Conservation (phyloP, 163 green algal species). For the Chloroidium sp. region DNA sequence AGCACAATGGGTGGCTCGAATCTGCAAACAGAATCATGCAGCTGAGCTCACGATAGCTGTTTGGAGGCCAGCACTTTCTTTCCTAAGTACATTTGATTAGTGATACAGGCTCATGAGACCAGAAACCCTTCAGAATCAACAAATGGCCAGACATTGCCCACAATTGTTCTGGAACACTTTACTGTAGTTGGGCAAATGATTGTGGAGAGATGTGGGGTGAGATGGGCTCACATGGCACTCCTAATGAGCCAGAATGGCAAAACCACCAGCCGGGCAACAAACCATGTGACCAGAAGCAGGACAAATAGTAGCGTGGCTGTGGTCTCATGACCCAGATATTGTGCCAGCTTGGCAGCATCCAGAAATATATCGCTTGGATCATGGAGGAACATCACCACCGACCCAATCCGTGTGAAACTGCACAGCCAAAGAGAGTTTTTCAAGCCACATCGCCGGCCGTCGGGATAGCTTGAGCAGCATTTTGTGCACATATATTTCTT, state of each 20-base stretch:
- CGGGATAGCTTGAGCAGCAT: not conserved
- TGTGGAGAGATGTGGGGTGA: not conserved
- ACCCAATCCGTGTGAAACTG: conserved; percentile 61
- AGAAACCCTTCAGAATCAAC: not conserved
- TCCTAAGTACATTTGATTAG: too few species aligned
- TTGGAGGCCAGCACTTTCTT: not conserved
- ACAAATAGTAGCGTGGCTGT: conserved; percentile 40
- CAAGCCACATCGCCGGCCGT: not conserved
- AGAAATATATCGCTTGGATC: conserved; percentile 73
- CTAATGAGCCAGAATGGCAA: conserved; percentile 59
- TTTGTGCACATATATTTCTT: not conserved
- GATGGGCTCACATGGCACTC: conserved; percentile 22
- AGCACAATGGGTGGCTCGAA: conserved; percentile 33
- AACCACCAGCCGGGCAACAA: conserved; percentile 45
- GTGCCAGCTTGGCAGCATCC: conserved; percentile 63
- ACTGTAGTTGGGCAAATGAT: not conserved
- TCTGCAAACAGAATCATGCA: conserved; percentile 13
- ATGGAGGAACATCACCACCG: conserved; percentile 70
- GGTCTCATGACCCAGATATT: conserved; percentile 48
- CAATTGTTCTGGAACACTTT: not conserved
- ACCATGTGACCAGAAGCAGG: conserved; percentile 55
- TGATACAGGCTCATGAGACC: not conserved
- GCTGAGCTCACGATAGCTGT: not conserved
- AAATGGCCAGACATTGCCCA: not conserved
- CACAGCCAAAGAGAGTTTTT: too few species aligned